Base-by-base conservation (phyloP, 129 eudicot species). In the Solidago caesia region DNA sequence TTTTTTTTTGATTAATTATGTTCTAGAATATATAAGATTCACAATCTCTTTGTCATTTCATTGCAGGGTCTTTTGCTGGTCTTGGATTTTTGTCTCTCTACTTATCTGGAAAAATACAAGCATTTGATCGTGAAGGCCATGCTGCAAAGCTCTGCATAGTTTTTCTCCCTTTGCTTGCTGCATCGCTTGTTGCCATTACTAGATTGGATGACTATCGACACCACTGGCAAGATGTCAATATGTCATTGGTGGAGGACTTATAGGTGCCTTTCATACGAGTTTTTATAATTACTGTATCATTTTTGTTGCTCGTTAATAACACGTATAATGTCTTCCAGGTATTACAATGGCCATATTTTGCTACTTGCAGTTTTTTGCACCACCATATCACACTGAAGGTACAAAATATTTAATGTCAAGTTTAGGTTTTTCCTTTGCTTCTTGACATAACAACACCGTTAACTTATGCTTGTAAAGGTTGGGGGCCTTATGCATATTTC, bases 361-460 rank as follows among this genome's bases (percentile, higher is more conserved):
- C 85, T 91, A 88, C 77, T 81, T 91, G 92, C 97, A 91, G 81
- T 86, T 86, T 77, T 91, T 84, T 71, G 87, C 95, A 74, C 95
- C 97, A 25, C 97, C 97, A 7, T 88, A 88, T 82, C 89, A 88
- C 6, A 44, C 72, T 16, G 74, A 88, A 65, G 97, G 96, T 90
- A 84, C 56, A 48, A 67, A n/a, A 4, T 33, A 1, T 39, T 67
- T 43, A 16, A 21, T 27, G 60, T 25, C 25, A 14, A 6, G 6
- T 12, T 68, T 58, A 14, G 48, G 47, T 16, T 71, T 4, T 10
- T 70, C 9, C 25, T 63, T 33, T 55, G 43, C 5, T 16, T 70
- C 53, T 52, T 70, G 9, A 53, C 61, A 70, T 68, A 52, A 11
- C 12, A 52, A 60, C 12, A 6, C 64, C 0, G 43, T 53, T 6